Percentiles rank a stretch among this genome's conserved stretches.
phyloP scores from a whole-genome alignment of 2,329 filamentous ascomycete genomes.

The Chaetomiaceae sp. region DNA sequence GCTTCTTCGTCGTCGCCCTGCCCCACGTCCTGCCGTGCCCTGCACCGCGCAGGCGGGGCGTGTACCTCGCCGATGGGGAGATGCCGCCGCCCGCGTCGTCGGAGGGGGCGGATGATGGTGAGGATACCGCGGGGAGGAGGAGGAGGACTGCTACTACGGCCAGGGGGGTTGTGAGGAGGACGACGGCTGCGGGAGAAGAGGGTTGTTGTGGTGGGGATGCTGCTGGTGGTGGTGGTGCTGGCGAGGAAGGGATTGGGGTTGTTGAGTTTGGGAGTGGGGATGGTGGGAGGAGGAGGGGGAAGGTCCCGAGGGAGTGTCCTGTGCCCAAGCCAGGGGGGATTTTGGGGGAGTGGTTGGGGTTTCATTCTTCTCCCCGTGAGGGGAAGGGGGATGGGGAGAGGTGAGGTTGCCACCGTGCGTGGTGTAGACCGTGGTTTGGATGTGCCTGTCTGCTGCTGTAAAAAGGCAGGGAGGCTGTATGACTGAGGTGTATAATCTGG shows the following conservation, averaged over 20 bases:
- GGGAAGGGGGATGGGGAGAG: conserved; percentile 7
- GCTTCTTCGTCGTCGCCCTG: conserved; percentile 85
- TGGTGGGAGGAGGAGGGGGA: conserved; percentile 39
- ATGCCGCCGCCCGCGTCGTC: conserved; percentile 42
- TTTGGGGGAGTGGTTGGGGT: conserved; percentile 52
- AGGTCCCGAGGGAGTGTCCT: conserved; percentile 68
- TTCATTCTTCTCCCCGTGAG: conserved; percentile 37
- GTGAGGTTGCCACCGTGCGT: no score
- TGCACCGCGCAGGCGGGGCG: conserved; percentile 60
- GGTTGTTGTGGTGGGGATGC: conserved; percentile 7
- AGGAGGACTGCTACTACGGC: no score
- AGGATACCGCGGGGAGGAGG: background rate
- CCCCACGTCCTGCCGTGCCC: conserved; percentile 92
- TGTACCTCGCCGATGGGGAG: conserved; percentile 69
- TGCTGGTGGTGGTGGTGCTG: no score
- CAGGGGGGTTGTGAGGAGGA: conserved; percentile 21
- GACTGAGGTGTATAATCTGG: background rate
- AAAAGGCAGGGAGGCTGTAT: background rate
- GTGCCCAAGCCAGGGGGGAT: conserved; percentile 81
- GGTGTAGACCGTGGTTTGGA: background rate
- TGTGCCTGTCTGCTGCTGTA: background rate
- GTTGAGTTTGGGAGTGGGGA: conserved; percentile 26
- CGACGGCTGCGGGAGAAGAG: background rate
- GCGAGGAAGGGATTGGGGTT: background rate
- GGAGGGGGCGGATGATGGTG: conserved; percentile 37